Percentiles rank a stretch among this genome's conserved stretches.
phyloP scores from a whole-genome alignment of 805 yeast species.

The Candida khao-thaluensis region DNA sequence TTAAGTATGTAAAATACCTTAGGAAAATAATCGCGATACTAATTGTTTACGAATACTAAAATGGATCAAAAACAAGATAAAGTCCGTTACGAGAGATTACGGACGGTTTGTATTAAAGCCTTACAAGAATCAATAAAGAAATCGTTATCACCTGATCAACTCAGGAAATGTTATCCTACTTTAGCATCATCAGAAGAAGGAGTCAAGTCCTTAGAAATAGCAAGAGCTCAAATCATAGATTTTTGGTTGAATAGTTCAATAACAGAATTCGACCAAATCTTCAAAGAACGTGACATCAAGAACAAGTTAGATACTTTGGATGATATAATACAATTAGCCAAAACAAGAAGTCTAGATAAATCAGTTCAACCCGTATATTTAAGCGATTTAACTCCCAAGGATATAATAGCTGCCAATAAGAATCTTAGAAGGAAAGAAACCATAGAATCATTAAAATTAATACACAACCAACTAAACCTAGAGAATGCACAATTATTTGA shows the following conservation, averaged over 20 bases:
- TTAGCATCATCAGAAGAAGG: slow-evolving; percentile 50
- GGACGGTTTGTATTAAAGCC: slow-evolving; percentile 52
- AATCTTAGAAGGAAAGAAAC: slow-evolving; percentile 21
- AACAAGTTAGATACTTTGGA: slow-evolving; percentile 47
- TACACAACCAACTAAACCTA: slow-evolving; percentile 34
- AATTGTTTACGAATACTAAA: background rate
- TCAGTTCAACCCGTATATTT: slow-evolving; percentile 22
- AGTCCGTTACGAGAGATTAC: slow-evolving; percentile 50
- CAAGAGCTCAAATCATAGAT: slow-evolving; percentile 50
- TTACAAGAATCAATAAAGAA: slow-evolving; percentile 51
- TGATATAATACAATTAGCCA: slow-evolving; percentile 44
- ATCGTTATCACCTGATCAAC: slow-evolving; percentile 49
- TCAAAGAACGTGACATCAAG: slow-evolving; percentile 47
- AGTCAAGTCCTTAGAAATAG: slow-evolving; percentile 41
- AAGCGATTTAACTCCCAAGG: slow-evolving; percentile 29
- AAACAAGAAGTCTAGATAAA: slow-evolving; percentile 22
- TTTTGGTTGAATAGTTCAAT: slow-evolving; percentile 51
- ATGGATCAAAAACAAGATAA: slow-evolving; percentile 11
- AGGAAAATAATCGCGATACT: too few species aligned
- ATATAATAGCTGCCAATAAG: slow-evolving; percentile 33
- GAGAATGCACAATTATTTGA: slow-evolving; percentile 33
- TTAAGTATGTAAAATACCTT: too few species aligned
- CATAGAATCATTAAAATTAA: slow-evolving; percentile 29
- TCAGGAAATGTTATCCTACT: slow-evolving; percentile 54
- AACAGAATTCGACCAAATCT: slow-evolving; percentile 55